These are phyloP conservation scores for Termitomyces sp. DNA, from an alignment of 768 basidiomycete species.

Conservation along the genomic window DNA sequence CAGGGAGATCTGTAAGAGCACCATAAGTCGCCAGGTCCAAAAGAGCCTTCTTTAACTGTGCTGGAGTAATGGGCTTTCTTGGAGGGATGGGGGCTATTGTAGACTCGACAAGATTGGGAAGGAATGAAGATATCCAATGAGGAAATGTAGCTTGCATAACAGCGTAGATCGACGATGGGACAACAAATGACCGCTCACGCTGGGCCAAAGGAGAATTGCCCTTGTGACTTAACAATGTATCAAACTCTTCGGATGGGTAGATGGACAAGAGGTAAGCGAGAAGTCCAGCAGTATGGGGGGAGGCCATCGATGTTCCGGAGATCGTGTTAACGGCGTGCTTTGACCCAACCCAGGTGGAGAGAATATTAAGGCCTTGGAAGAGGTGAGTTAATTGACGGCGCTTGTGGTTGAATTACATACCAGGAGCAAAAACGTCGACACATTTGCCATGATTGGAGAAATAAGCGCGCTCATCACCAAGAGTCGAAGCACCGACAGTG, in stretches of 20 bases:
- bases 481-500: conserved; percentile 90
- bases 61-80: conserved; percentile 46
- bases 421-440: conserved; percentile 92
- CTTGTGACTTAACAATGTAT: conserved; percentile 40
- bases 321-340: conserved; percentile 62
- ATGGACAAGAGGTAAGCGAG: conserved; percentile 90
- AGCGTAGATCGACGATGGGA: conserved; percentile 46
- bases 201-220: conserved; percentile 28
- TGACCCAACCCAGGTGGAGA: conserved; percentile 79
- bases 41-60: conserved; percentile 74
- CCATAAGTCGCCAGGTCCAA: conserved; percentile 51
- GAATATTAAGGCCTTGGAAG: conserved; percentile 67
- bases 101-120: conserved; percentile 44
- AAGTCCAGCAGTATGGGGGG: conserved; percentile 87
- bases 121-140: conserved; percentile 48
- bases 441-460: conserved; percentile 92
- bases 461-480: conserved; percentile 77
- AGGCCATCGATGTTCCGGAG: conserved; percentile 93
- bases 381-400: not conserved
- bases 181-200: conserved; percentile 26
- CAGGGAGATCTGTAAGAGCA: conserved; percentile 44
- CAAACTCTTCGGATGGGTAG: conserved; percentile 64
- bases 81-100: conserved; percentile 39
- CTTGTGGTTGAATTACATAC: conserved; percentile 23
- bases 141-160: conserved; percentile 53